Base-by-base conservation (phyloP, 2,329 filamentous ascomycete species). In the Parastagonospora nodorum region DNA sequence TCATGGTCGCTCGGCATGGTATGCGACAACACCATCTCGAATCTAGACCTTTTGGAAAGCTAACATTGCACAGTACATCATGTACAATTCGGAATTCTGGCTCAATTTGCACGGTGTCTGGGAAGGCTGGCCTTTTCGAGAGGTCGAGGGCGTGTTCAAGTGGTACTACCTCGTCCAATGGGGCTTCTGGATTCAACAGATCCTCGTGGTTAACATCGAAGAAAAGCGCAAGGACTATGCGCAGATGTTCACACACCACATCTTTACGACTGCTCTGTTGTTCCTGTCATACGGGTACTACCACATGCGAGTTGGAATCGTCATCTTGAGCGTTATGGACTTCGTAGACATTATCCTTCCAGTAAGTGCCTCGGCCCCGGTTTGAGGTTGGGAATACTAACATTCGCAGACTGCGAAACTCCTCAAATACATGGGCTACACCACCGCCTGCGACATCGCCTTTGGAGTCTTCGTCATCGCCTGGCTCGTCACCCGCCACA, bases 181-280 rank as follows among this genome's bases (percentile, higher is more conserved):
- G 75, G 87, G 88, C 19, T 97, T 97, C 74, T 97, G 91, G 88
- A 75, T 97, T 41, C 93, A 97, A 77, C 92, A 96, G 76, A 89
- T 97, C 58, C 80, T 97, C 29, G 90, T 97, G 50, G 90, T 97
- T 72, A 88, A 97, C 75, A 92, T 97, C 53, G 94, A 99, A 75
- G 90, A 95, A 76, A 86, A 89, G 60, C 85, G 94, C 67, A 97
- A 97, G 77, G 94, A 99, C 66, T 88, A 97, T 75, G 89, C 86
- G 78, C 93, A 97, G 75, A 97, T 97, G 94, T 86, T 97, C 61
- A 88, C 86, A 14, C 94, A 97, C 74, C 94, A 99, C 77, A 84
- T 97, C 69, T 86, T 97, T 71, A 99, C 94, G 15, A 90, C 87
- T 66, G 79, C 81, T 5, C 84, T 99, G 38, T 86, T 99, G 58